phyloP scores from a whole-genome alignment of 1,139 yeast genomes.

The Taphrina confusa region DNA sequence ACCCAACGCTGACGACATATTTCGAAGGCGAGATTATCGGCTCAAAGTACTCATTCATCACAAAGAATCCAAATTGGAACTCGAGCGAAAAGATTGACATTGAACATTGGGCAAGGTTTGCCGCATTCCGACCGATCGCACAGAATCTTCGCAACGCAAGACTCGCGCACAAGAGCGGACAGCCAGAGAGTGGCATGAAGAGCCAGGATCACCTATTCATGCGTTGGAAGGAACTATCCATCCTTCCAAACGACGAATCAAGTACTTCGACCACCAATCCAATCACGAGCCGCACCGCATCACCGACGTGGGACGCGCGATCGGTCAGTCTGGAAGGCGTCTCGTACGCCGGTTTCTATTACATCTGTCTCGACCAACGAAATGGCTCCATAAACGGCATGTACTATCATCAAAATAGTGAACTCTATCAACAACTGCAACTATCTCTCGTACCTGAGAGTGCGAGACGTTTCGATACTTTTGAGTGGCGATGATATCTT shows the following conservation, averaged over 20 bases:
- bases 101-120: constrained; percentile 83
- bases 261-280: not conserved
- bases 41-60: constrained; percentile 55
- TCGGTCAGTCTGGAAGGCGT: constrained; percentile 58
- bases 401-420: constrained; percentile 62
- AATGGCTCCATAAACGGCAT: constrained; percentile 76
- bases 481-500: constrained; percentile 12
- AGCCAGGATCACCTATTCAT: constrained; percentile 63
- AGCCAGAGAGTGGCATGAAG: constrained; percentile 41
- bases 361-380: constrained; percentile 75
- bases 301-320: constrained; percentile 10
- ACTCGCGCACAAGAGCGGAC: not conserved
- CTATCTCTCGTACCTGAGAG: constrained; percentile 3
- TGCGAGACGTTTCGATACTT: constrained; percentile 2
- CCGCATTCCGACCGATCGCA: constrained; percentile 55
- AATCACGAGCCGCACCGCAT: not conserved
- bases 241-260: constrained; percentile 23
- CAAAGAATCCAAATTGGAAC: constrained; percentile 58
- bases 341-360: constrained; percentile 89
- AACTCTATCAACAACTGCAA: constrained; percentile 22
- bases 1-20: constrained; percentile 79
- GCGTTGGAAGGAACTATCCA: constrained; percentile 84
- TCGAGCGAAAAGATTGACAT: constrained; percentile 68
- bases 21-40: constrained; percentile 86
- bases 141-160: constrained; percentile 12